Conservation (phyloP, 2,329 filamentous ascomycete genomes). For the Tolypocladium inflatum region DNA sequence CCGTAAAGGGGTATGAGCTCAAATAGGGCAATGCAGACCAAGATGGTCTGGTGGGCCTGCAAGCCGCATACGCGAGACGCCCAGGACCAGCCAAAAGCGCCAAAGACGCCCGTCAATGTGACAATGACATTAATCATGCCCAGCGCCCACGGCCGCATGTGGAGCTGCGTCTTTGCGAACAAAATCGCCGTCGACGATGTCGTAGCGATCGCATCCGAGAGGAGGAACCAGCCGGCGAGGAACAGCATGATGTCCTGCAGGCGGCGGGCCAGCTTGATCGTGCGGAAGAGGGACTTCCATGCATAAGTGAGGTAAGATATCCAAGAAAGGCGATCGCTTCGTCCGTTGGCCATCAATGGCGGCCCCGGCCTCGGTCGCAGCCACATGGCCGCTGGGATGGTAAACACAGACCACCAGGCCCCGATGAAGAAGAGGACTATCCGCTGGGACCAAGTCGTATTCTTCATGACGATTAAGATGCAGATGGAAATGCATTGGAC, state of each 20-base stretch:
- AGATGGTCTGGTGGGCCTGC: constrained; percentile 75
- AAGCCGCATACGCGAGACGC: constrained; percentile 63
- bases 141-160: constrained; percentile 80
- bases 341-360: constrained; percentile 47
- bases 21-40: constrained; percentile 84
- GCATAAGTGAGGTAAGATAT: constrained; percentile 69
- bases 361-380: constrained; percentile 82
- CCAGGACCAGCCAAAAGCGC: constrained; percentile 82
- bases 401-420: constrained; percentile 88
- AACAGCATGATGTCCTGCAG: constrained; percentile 69
- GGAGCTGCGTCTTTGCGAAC: constrained; percentile 87
- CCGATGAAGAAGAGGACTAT: constrained; percentile 83
- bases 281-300: constrained; percentile 79
- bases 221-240: constrained; percentile 83
- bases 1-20: constrained; percentile 91
- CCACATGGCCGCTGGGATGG: constrained; percentile 80
- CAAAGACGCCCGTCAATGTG: constrained; percentile 72
- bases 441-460: constrained; percentile 76
- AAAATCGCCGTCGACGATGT: constrained; percentile 90
- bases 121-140: constrained; percentile 92
- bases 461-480: constrained; percentile 62
- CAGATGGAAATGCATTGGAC: constrained; percentile 75
- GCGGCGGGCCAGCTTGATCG: constrained; percentile 62
- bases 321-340: constrained; percentile 35
- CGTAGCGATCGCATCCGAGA: constrained; percentile 90